Evolutionary conservation across 176 grass and related monocot genomes (phyloP).

Genomic region (Oryza brachyantha): DNA sequence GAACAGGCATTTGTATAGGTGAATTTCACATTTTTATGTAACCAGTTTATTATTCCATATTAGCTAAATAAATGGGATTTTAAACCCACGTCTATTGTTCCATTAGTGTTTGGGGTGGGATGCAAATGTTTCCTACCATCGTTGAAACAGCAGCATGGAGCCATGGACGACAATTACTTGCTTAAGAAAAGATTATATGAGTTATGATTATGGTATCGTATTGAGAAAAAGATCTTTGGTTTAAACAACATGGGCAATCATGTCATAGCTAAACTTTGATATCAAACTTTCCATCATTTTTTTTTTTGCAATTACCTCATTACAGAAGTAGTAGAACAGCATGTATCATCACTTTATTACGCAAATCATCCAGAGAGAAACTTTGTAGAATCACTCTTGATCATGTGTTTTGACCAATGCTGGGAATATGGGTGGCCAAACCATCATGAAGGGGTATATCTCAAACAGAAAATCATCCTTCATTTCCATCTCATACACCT

Average conservation of each 20-base stretch:
- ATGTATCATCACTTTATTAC: neutral
- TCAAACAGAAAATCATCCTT: neutral
- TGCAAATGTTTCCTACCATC: neutral
- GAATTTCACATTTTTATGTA: neutral
- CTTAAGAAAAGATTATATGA: neutral
- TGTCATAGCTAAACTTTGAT: neutral
- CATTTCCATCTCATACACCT: constrained; percentile 14
- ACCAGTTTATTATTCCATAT: neutral
- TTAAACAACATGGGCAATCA: neutral
- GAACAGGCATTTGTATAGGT: neutral
- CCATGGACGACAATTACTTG: neutral
- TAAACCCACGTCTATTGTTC: neutral
- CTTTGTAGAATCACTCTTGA: neutral
- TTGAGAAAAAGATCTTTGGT: neutral
- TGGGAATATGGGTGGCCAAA: constrained; percentile 16
- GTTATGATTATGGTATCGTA: neutral
- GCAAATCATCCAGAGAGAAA: neutral
- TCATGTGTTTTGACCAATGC: neutral
- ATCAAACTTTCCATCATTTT: neutral
- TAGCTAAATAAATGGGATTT: neutral
- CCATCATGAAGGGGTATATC: neutral
- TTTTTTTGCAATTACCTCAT: neutral
- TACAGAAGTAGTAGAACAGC: neutral
- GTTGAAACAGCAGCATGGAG: neutral
- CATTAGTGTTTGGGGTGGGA: neutral